Base-by-base conservation (phyloP, 225 moss, liverwort and hornwort genomes). In the Climacium dendroides region DNA sequence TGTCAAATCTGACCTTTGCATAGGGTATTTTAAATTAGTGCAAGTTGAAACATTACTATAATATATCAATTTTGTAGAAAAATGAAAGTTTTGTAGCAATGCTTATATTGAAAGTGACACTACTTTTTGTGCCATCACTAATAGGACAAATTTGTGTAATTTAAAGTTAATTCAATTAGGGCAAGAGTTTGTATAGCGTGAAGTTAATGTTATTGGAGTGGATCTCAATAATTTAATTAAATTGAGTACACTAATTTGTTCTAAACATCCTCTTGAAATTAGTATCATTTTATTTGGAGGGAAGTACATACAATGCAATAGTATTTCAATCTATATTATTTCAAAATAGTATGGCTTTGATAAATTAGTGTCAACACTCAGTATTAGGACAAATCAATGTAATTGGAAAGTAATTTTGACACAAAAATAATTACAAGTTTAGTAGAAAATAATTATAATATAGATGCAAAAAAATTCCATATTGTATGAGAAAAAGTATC, bases 121-220 rank as follows among this genome's bases (percentile, higher is more conserved):
- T 52, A 52, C 0, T 75, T 50, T 64, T 35, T 75, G 22, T 23
- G 4, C 52, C 13, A 50, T 13, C 13, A 22, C 0, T 52, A 23
- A 14, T 13, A 34, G 8, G 22, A 50, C 1, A 34, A 22, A 34
- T 75, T 14, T 52, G 13, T 23, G 0, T 14, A 75, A 1, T 30
- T 48, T 18, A 19, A 17, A n/a, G n/a, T 11, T 74, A 6, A 48
- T 75, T 52, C 35, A 35, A 75, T 35, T 52, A 14, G 23, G 13
- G 1, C 2, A 1, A 43, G 30, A 47, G 11, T 19, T 19, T 32
- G 7, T 18, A 5, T 30, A 29, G 18, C 0, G 0, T 47, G 7
- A 50, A 74, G 16, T 73, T 52, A 8, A 5, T 35, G 1, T 75
- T 52, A 5, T 35, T 34, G 18, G 22, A 52, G 3, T 13, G 1